Conservation (phyloP, 352 stramenopile species). For the Discostella stelligera region DNA sequence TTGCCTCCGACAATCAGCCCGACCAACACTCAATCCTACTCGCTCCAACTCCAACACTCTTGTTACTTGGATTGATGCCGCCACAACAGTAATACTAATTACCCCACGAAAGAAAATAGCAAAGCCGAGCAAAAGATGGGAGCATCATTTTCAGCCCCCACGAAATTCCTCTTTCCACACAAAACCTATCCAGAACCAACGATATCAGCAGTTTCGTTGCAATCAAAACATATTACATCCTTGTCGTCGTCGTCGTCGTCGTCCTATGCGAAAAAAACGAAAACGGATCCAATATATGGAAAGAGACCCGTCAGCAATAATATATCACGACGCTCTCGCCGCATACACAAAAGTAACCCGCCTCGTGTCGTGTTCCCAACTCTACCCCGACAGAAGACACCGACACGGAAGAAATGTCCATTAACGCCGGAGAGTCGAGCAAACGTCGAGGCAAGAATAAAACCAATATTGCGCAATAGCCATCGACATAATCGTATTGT, state of each 20-base stretch:
- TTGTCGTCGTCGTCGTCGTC: not conserved
- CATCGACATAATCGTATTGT: not conserved
- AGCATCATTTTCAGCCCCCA: constrained; percentile 8
- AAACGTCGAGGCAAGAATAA: constrained; percentile 2
- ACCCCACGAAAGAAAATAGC: too few species aligned
- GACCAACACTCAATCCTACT: too few species aligned
- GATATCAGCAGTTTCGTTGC: too few species aligned
- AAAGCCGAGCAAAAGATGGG: too few species aligned
- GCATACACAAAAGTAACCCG: constrained; percentile 10
- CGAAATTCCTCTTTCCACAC: not conserved
- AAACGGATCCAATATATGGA: not conserved
- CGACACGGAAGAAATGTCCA: constrained; percentile 6
- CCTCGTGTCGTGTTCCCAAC: constrained; percentile 11
- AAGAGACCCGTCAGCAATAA: not conserved
- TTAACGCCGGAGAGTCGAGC: constrained; percentile 9
- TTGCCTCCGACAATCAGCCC: too few species aligned
- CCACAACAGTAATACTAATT: too few species aligned
- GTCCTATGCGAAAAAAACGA: constrained; percentile 1
- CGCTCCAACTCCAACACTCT: too few species aligned
- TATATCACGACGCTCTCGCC: constrained; percentile 11
- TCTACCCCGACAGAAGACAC: constrained; percentile 7
- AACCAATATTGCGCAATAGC: constrained; percentile 7
- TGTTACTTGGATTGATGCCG: too few species aligned
- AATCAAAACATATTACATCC: not conserved
- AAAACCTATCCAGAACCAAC: not conserved